Evolutionary conservation across 805 yeast genomes (phyloP).

Genomic region (Pachysolen tannophilus): DNA sequence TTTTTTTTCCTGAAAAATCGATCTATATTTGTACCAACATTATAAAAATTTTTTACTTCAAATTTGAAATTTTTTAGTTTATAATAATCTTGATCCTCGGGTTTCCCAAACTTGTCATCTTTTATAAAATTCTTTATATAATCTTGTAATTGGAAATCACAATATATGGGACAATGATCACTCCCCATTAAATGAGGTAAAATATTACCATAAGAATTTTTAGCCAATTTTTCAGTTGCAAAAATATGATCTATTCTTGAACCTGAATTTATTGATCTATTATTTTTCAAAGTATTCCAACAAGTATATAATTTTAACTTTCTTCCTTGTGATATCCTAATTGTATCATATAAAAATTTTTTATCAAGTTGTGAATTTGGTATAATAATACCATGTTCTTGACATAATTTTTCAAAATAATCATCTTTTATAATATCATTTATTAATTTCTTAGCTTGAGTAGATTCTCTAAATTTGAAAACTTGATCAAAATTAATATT

Average conservation of each 20-base stretch:
- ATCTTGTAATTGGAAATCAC: slow-evolving; percentile 39
- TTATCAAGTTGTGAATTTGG: too few species aligned
- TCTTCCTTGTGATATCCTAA: slow-evolving; percentile 48
- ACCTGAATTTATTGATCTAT: slow-evolving; percentile 78
- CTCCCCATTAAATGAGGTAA: slow-evolving; percentile 73
- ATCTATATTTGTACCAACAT: slow-evolving; percentile 25
- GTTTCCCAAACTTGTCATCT: slow-evolving; percentile 5
- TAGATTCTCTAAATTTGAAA: slow-evolving; percentile 28
- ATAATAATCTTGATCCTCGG: slow-evolving; percentile 4
- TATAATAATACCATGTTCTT: slow-evolving; percentile 20
- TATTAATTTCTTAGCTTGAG: slow-evolving; percentile 35
- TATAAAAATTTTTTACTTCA: slow-evolving; percentile 46
- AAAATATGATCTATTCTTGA: slow-evolving; percentile 80
- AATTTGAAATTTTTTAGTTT: slow-evolving; percentile 26
- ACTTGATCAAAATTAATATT: slow-evolving; percentile 22
- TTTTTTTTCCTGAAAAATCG: slow-evolving; percentile 17
- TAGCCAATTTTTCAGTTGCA: slow-evolving; percentile 30
- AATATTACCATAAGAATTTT: slow-evolving; percentile 39
- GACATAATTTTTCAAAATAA: slow-evolving; percentile 7
- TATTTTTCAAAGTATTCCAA: slow-evolving; percentile 78
- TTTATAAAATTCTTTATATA: neutral
- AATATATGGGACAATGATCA: slow-evolving; percentile 88
- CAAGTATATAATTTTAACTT: slow-evolving; percentile 72
- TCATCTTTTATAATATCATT: slow-evolving; percentile 30
- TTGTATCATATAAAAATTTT: slow-evolving; percentile 51